Conservation (phyloP, 2,329 filamentous ascomycete species). For the Mycosphaerella arachidis region DNA sequence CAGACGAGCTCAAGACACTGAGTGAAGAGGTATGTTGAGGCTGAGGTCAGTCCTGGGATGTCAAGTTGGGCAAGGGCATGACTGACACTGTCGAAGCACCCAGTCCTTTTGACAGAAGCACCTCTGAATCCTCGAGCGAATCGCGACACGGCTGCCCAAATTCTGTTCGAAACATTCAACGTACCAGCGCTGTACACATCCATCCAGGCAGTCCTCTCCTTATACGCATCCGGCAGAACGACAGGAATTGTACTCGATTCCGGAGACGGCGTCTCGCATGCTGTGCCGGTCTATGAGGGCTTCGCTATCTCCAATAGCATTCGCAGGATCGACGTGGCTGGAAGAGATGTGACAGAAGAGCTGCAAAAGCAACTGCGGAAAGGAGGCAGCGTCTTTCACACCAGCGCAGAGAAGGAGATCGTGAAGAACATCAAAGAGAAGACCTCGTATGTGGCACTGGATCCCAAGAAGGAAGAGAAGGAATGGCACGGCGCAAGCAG, state of each 20-base stretch:
- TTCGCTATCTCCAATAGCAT: conserved; percentile 97
- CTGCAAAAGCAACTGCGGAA: conserved; percentile 87
- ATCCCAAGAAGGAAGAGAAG: conserved; percentile 92
- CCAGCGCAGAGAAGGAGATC: conserved; percentile 98
- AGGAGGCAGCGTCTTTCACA: conserved; percentile 91
- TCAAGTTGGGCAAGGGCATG: neutral
- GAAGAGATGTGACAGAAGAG: conserved; percentile 92
- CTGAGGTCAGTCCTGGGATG: conserved; percentile 18
- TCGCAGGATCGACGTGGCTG: conserved; percentile 90
- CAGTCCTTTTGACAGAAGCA: conserved; percentile 91
- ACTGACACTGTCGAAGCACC: conserved; percentile 57
- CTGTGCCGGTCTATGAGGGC: conserved; percentile 94
- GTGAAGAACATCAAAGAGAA: conserved; percentile 96
- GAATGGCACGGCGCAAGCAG: conserved; percentile 73
- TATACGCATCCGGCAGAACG: conserved; percentile 93
- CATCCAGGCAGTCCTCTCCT: conserved; percentile 90
- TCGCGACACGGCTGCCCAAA: conserved; percentile 92
- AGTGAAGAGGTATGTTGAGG: conserved; percentile 74
- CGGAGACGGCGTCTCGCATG: conserved; percentile 93
- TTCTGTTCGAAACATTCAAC: conserved; percentile 98
- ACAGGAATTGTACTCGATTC: conserved; percentile 94
- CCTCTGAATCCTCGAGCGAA: conserved; percentile 93
- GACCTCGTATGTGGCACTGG: conserved; percentile 82
- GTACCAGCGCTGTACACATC: conserved; percentile 94
- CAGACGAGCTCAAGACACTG: conserved; percentile 89